Base-by-base conservation (phyloP, 805 yeast species). In the Tetrapisispora iriomotensis region DNA sequence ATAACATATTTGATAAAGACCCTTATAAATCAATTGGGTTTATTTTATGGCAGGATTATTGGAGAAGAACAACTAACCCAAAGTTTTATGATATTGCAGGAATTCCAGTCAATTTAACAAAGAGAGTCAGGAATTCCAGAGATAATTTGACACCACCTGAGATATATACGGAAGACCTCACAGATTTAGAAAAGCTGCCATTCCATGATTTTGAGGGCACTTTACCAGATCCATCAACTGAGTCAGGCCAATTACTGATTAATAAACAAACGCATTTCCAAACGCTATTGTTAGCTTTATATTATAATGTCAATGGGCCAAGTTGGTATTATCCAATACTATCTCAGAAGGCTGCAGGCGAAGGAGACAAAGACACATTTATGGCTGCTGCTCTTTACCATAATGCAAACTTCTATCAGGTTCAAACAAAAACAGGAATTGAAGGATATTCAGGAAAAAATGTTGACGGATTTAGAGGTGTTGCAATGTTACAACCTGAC, bases 31-130 rank as follows among this genome's bases (percentile, higher is more conserved):
- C 67, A 10, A 61, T 66, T 42, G 75, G 79, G 42, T 60, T 75
- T 56, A 61, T 78, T 20, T 57, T 77, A 20, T 85, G 94, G 90
- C 94, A 94, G 1, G 95, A 85, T 60, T 85, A 78, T 58, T 85
- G 95, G 95, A 74, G 79, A 58, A 70, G 95, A 47, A 77, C 88
- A 6, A 82, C 88, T 1, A 74, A 83, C 1, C 94, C 95, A 6
- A 62, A 64, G 28, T 80, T 72, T 50, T 85, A 81, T 58, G 72
- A 74, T 23, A 76, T 85, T 46, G 84, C 84, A 0, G 82, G 76
- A 2, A 64, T 76, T 12, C 48, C 62, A 36, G 63, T 76, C 1
- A 69, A 72, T 22, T 49, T 53, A 34, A 64, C 45, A 41, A 63
- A 47, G 38, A 64, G 59, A 18, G 64, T 64, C 42, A 44, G 74